These are phyloP conservation scores for Pholiota microspora DNA, from an alignment of 768 basidiomycete species.

Conservation along the genomic window DNA sequence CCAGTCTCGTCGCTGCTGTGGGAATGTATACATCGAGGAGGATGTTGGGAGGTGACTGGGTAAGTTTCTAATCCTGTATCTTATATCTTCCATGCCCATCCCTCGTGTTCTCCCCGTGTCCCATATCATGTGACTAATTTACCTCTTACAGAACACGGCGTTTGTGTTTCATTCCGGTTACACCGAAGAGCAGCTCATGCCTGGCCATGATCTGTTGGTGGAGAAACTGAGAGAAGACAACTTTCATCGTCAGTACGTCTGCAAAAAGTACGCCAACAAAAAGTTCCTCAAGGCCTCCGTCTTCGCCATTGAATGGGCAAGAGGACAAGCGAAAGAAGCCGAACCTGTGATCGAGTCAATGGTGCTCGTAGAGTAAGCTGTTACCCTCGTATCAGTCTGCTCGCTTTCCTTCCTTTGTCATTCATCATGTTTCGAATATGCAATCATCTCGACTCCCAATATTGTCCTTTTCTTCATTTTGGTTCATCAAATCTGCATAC, in stretches of 20 bases:
- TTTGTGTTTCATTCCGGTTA: slow-evolving; percentile 93
- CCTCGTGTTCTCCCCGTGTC: slow-evolving; percentile 15
- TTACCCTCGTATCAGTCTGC: slow-evolving; percentile 3
- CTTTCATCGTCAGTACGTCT: slow-evolving; percentile 85
- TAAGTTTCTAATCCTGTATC: slow-evolving; percentile 42
- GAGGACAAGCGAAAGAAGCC: slow-evolving; percentile 40
- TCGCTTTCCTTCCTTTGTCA: slow-evolving; percentile 3
- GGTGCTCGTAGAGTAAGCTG: slow-evolving; percentile 30
- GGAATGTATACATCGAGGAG: slow-evolving; percentile 94
- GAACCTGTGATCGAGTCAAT: slow-evolving; percentile 37
- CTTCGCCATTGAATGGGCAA: slow-evolving; percentile 77
- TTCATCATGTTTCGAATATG: background rate
- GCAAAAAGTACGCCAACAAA: slow-evolving; percentile 96
- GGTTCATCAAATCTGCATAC: slow-evolving; percentile 19
- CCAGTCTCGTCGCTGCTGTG: slow-evolving; percentile 90
- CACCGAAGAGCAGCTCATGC: slow-evolving; percentile 83
- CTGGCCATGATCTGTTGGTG: slow-evolving; percentile 78
- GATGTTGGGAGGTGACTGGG: slow-evolving; percentile 97
- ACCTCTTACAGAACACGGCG: slow-evolving; percentile 64
- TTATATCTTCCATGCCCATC: slow-evolving; percentile 16
- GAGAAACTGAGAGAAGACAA: slow-evolving; percentile 78
- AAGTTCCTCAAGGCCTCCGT: slow-evolving; percentile 92
- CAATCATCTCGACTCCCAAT: slow-evolving; percentile 9
- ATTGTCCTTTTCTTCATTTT: slow-evolving; percentile 16
- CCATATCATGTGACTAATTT: slow-evolving; percentile 36